Conservation (phyloP, 305 asterid species). For the Euphrasia arctica region DNA sequence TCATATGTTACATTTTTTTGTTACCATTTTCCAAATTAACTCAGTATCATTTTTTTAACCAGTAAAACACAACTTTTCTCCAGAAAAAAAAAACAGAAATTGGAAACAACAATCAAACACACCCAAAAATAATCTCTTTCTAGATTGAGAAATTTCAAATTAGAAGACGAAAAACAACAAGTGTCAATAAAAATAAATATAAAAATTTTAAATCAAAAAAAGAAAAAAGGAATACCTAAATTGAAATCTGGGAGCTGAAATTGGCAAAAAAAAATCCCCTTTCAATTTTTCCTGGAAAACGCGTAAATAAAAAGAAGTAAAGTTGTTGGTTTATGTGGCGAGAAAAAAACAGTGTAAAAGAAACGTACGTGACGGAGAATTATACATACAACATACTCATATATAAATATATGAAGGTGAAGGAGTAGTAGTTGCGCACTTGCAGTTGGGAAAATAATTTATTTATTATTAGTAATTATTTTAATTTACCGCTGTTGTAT, state of each 20-base stretch:
- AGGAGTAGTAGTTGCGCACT: neutral
- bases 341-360: neutral
- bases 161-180: neutral
- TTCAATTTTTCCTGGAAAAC: neutral
- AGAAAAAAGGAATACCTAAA: neutral
- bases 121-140: neutral
- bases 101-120: neutral
- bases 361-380: neutral
- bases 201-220: neutral
- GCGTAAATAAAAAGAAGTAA: neutral
- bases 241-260: neutral
- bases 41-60: neutral
- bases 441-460: neutral
- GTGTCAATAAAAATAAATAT: neutral
- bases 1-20: neutral
- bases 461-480: neutral
- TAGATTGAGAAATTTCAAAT: neutral
- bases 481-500: neutral
- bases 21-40: neutral
- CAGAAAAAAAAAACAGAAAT: neutral
- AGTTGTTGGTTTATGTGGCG: neutral
- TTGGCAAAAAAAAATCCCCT: neutral
- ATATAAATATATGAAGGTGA: too few species aligned
- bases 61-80: neutral
- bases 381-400: neutral